Evolutionary conservation across 306 rosid species (phyloP).

Genomic region (Quercus berberidifolia): DNA sequence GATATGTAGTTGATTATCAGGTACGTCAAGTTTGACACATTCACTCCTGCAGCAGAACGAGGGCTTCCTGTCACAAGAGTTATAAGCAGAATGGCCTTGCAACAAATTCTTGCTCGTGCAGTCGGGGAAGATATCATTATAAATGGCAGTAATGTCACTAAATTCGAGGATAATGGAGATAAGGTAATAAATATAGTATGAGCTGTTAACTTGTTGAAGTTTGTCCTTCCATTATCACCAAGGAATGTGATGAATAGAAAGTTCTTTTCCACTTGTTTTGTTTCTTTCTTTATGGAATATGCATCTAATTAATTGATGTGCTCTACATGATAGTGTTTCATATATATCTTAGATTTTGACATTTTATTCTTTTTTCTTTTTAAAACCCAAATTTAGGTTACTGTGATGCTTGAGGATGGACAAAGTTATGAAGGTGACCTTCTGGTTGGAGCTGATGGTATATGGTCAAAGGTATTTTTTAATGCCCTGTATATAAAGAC

Average conservation of each 20-base stretch:
- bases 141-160: constrained; percentile 74
- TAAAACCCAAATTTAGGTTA: constrained; percentile 50
- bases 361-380: constrained; percentile 20
- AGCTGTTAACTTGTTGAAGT: constrained; percentile 15
- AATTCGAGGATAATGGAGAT: constrained; percentile 69
- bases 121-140: constrained; percentile 70
- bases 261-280: constrained; percentile 1
- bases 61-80: constrained; percentile 98
- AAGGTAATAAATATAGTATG: constrained; percentile 48
- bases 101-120: constrained; percentile 83
- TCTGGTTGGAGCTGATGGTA: constrained; percentile 97
- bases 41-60: constrained; percentile 94
- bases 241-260: background rate
- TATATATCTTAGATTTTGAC: background rate
- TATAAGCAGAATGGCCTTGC: constrained; percentile 83
- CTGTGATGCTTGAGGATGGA: constrained; percentile 75
- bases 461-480: constrained; percentile 82
- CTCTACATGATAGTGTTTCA: background rate
- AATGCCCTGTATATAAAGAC: background rate
- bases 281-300: constrained; percentile 18
- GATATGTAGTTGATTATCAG: constrained; percentile 53
- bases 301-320: constrained; percentile 2
- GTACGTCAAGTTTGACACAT: constrained; percentile 98
- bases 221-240: background rate
- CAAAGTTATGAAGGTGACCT: constrained; percentile 82